Evolutionary conservation across 192 early-diverging fungal species (phyloP).

Genomic region (Mortierella alpina): DNA sequence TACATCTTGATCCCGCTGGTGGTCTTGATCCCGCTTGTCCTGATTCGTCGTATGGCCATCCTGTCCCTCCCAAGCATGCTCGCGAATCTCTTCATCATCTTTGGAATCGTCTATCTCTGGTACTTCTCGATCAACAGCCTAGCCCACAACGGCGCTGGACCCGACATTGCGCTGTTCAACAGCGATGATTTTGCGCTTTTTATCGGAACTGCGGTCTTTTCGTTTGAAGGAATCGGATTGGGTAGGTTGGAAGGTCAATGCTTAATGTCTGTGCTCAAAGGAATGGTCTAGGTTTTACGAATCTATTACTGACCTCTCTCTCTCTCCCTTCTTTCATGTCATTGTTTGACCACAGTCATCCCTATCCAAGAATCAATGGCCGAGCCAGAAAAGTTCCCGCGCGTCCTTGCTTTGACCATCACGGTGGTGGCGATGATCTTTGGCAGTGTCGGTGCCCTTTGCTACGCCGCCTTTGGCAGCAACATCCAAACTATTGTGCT

Average conservation of each 20-base stretch:
- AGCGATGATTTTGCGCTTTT: slow-evolving; percentile 70
- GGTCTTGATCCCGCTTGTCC: slow-evolving; percentile 74
- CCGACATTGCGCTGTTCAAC: slow-evolving; percentile 66
- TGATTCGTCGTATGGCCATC: slow-evolving; percentile 72
- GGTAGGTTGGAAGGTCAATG: slow-evolving; percentile 22
- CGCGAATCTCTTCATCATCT: slow-evolving; percentile 79
- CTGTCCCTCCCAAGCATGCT: slow-evolving; percentile 69
- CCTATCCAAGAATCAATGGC: slow-evolving; percentile 68
- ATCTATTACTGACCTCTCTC: not conserved
- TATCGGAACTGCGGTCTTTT: slow-evolving; percentile 73
- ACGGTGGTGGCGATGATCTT: slow-evolving; percentile 57
- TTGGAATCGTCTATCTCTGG: slow-evolving; percentile 78
- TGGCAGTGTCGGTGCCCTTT: slow-evolving; percentile 58
- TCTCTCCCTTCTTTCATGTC: not conserved
- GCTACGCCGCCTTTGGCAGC: slow-evolving; percentile 76
- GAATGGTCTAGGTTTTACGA: not conserved
- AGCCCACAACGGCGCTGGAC: slow-evolving; percentile 57
- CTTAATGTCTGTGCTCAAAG: not conserved
- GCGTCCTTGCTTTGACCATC: slow-evolving; percentile 59
- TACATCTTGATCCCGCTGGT: slow-evolving; percentile 84
- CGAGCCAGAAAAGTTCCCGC: slow-evolving; percentile 65
- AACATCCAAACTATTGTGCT: slow-evolving; percentile 80
- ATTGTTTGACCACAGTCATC: slow-evolving; percentile 48
- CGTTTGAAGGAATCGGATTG: slow-evolving; percentile 60
- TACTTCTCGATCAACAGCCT: slow-evolving; percentile 63